These are phyloP conservation scores for Botrytis elliptica DNA, from an alignment of 2,329 filamentous ascomycete species.

Conservation along the genomic window DNA sequence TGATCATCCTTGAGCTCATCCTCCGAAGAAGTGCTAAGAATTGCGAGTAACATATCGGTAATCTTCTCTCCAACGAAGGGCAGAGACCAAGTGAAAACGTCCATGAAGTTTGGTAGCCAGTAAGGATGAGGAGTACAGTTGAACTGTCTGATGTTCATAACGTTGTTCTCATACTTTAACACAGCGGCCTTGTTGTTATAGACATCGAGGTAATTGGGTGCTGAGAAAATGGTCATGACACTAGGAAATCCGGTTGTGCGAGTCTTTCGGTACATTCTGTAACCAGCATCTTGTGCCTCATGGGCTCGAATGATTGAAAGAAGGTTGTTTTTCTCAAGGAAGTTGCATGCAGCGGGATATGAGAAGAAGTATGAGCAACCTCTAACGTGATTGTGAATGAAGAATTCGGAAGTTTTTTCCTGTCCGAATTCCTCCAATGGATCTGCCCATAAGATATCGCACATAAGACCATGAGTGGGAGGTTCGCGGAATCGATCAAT, in stretches of 20 bases:
- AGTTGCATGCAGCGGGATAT: conserved; percentile 93
- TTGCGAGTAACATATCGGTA: conserved; percentile 98
- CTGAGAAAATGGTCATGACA: conserved; percentile 99
- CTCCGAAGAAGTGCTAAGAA: conserved; percentile 98
- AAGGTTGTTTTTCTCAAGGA: conserved; percentile 98
- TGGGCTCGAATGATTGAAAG: conserved; percentile 96
- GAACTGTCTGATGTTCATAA: conserved; percentile 99
- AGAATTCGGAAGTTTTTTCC: conserved; percentile 97
- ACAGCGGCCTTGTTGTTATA: conserved; percentile 99
- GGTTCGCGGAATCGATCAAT: conserved; percentile 98
- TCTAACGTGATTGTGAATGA: conserved; percentile 96
- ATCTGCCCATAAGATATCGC: conserved; percentile 98
- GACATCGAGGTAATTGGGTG: conserved; percentile 96
- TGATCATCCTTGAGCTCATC: conserved; percentile 93
- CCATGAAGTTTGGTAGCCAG: conserved; percentile 99
- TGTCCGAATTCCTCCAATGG: conserved; percentile 97
- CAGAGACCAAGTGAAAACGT: conserved; percentile 99
- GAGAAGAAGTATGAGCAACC: conserved; percentile 99
- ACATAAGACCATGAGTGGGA: conserved; percentile 97
- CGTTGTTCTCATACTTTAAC: conserved; percentile 99
- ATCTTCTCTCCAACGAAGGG: conserved; percentile 99
- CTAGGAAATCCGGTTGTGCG: conserved; percentile 96
- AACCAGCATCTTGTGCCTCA: conserved; percentile 97
- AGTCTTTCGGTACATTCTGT: conserved; percentile 99
- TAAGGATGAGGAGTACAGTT: conserved; percentile 99